phyloP scores from a whole-genome alignment of 805 yeast genomes.

The Metschnikowia koreensis region DNA sequence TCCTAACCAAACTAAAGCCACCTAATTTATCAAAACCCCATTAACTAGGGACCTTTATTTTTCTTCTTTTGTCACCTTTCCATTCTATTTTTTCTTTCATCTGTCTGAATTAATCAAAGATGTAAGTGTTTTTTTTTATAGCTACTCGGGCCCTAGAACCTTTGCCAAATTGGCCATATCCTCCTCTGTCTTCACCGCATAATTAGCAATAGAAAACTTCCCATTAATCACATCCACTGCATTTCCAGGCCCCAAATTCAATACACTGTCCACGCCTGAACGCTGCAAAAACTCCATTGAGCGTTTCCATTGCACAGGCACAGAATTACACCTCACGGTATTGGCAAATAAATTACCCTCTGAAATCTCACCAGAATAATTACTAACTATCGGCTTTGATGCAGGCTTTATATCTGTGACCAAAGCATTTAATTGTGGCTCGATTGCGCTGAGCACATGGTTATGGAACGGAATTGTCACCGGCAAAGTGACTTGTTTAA shows the following conservation, averaged over 20 bases:
- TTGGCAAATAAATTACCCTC: constrained; percentile 26
- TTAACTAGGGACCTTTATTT: too few relatives aligned
- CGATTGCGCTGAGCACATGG: constrained; percentile 37
- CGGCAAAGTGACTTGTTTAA: constrained; percentile 33
- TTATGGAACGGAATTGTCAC: constrained; percentile 55
- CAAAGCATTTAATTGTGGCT: constrained; percentile 26
- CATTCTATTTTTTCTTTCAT: too few relatives aligned
- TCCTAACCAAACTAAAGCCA: too few relatives aligned
- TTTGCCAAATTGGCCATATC: constrained; percentile 11
- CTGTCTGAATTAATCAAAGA: too few relatives aligned
- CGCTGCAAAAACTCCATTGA: constrained; percentile 28
- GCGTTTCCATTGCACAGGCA: constrained; percentile 45
- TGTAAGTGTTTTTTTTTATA: background rate
- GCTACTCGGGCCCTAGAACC: background rate
- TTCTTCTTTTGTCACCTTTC: too few relatives aligned
- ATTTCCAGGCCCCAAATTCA: constrained; percentile 41
- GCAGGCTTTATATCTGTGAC: constrained; percentile 10
- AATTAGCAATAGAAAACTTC: constrained; percentile 16
- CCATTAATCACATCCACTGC: constrained; percentile 27
- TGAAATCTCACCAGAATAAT: constrained; percentile 31
- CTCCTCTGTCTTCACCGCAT: constrained; percentile 8
- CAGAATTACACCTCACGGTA: constrained; percentile 39
- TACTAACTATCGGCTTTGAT: constrained; percentile 37
- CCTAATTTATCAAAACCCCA: too few relatives aligned
- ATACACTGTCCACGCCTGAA: constrained; percentile 19